Conservation (phyloP, 768 basidiomycete species). For the Gloeophyllum trabeum region DNA sequence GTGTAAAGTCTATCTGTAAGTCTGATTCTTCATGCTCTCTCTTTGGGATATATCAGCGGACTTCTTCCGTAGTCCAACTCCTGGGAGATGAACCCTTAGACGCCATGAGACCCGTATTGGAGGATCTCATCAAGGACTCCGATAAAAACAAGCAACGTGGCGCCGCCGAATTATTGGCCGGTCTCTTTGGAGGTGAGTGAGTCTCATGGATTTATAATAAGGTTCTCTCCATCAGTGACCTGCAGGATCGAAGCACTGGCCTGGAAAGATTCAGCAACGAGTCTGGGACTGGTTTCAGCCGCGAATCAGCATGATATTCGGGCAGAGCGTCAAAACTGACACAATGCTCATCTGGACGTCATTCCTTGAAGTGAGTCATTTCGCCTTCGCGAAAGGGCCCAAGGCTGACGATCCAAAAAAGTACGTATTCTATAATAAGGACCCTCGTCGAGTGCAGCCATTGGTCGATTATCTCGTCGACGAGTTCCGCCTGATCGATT, state of each 20-base stretch:
- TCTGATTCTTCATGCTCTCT: slow-evolving; percentile 1
- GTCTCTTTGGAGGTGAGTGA: slow-evolving; percentile 45
- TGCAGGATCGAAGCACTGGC: slow-evolving; percentile 85
- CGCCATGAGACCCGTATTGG: slow-evolving; percentile 47
- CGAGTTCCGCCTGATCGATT: slow-evolving; percentile 58
- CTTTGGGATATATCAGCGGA: not conserved
- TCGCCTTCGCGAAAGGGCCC: slow-evolving; percentile 1
- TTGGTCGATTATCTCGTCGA: slow-evolving; percentile 64
- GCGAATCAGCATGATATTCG: slow-evolving; percentile 51
- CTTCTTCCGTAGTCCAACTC: slow-evolving; percentile 52
- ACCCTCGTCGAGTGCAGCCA: slow-evolving; percentile 75
- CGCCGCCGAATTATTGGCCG: slow-evolving; percentile 75
- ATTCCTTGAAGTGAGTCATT: slow-evolving; percentile 49
- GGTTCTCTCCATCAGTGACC: slow-evolving; percentile 6
- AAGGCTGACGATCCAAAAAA: slow-evolving; percentile 15
- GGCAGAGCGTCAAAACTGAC: slow-evolving; percentile 70
- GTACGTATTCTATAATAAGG: slow-evolving; percentile 70
- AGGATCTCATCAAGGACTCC: slow-evolving; percentile 52
- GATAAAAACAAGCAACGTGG: slow-evolving; percentile 85
- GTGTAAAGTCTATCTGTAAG: slow-evolving; percentile 68
- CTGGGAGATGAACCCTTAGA: slow-evolving; percentile 66
- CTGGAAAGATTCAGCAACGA: slow-evolving; percentile 47
- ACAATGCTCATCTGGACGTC: slow-evolving; percentile 73
- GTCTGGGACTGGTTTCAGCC: slow-evolving; percentile 80
- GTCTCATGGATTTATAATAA: not conserved